Percentiles rank a stretch among this genome's conserved stretches.
Evolutionary conservation across 768 basidiomycete species (phyloP).

Genomic region (Leccinum barrowsii): DNA sequence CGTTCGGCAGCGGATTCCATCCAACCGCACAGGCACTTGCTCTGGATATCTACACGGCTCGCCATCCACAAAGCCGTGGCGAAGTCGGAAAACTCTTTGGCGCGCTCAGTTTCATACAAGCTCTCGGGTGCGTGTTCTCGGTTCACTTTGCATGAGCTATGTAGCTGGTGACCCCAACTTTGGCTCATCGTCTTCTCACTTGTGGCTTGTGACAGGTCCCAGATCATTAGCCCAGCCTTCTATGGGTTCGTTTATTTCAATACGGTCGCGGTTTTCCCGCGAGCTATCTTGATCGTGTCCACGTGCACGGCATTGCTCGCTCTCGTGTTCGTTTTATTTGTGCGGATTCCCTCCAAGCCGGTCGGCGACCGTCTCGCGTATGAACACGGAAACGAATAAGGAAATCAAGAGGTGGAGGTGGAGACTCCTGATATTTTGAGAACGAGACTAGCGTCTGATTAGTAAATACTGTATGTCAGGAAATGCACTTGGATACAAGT

Average conservation of each 20-base stretch:
- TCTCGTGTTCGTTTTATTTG: conserved; percentile 43
- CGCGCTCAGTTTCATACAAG: conserved; percentile 70
- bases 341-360: conserved; percentile 36
- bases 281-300: conserved; percentile 64
- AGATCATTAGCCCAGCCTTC: conserved; percentile 67
- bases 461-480: too few relatives aligned
- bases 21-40: conserved; percentile 74
- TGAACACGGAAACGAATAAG: conserved; percentile 2
- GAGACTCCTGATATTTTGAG: neutral
- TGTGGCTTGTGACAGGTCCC: conserved; percentile 39
- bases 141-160: neutral
- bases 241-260: conserved; percentile 69
- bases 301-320: conserved; percentile 38
- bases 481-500: too few relatives aligned
- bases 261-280: conserved; percentile 68
- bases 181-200: neutral
- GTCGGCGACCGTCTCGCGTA: neutral
- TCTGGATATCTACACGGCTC: conserved; percentile 57
- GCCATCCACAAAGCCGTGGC: conserved; percentile 39
- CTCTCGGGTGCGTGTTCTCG: conserved; percentile 46
- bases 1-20: conserved; percentile 59
- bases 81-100: conserved; percentile 80
- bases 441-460: too few relatives aligned
- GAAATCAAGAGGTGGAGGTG: neutral
- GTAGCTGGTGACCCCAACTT: too few relatives aligned